These are phyloP conservation scores for Phialocephala subalpina DNA, from an alignment of 2,329 filamentous ascomycete species.

Conservation along the genomic window DNA sequence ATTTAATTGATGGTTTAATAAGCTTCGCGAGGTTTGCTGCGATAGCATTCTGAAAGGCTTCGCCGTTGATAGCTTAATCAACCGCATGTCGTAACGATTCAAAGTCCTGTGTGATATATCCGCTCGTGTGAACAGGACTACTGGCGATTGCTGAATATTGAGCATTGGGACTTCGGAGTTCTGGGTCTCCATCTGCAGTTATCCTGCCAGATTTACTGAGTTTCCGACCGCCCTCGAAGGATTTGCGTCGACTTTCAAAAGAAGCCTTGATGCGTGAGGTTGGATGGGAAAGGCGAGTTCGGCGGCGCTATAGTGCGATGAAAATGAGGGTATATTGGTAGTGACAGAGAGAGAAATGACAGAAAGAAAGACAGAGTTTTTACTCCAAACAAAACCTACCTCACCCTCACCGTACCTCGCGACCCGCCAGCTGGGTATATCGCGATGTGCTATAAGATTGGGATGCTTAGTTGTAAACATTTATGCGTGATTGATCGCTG, in stretches of 20 bases:
- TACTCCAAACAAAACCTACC: conserved; percentile 13
- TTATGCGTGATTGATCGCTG: conserved; percentile 31
- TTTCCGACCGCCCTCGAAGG: conserved; percentile 11
- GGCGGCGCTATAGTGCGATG: too few species aligned
- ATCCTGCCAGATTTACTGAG: too few species aligned
- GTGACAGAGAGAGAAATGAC: conserved; percentile 4
- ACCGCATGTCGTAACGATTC: conserved; percentile 38
- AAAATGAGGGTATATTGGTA: too few species aligned
- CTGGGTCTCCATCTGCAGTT: too few species aligned
- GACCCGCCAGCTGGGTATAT: conserved; percentile 32
- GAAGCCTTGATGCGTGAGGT: conserved; percentile 31
- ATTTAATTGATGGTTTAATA: conserved; percentile 43
- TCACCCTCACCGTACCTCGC: conserved; percentile 25
- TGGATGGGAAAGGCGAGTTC: too few species aligned
- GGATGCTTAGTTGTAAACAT: conserved; percentile 29
- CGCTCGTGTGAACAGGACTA: conserved; percentile 22
- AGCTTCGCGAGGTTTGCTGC: conserved; percentile 41
- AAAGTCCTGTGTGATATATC: conserved; percentile 35
- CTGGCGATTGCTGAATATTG: too few species aligned
- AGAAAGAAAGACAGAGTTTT: conserved; percentile 15
- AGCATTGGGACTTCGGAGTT: too few species aligned
- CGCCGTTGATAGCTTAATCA: conserved; percentile 40
- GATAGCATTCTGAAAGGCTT: conserved; percentile 42
- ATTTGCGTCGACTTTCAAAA: conserved; percentile 40
- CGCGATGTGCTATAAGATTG: conserved; percentile 35